Evolutionary conservation across 2,329 filamentous ascomycete species (phyloP), one percentile per base, ranked within the genome.

Genomic region (Aspergillus jensenii): DNA sequence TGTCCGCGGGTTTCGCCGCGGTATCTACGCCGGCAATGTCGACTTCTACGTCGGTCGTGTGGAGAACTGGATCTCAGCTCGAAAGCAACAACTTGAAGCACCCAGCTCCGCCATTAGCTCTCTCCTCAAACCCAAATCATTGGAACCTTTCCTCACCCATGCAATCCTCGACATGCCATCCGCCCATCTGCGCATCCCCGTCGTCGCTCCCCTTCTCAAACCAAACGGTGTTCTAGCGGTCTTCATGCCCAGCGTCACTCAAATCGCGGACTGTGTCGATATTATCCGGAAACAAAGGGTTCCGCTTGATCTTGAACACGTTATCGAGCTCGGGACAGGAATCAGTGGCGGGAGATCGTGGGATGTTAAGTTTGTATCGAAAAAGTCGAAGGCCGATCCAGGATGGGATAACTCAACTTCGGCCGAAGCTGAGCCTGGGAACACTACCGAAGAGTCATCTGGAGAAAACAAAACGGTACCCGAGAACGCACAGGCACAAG

Each of bases 181-280:
- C 31, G 82, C 87, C 2, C 79, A 90, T 52, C 63, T 71, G 11
- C 80, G 76, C 45, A 78, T 81, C 40, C 68, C 76, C 2, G 74
- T 79, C 61, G 75, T 80, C 19, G 71, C 75, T 0, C 73, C 73
- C 1, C 84, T 86, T 14, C 74, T 95, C 53, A 83, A 83, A 40
- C 79, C 83, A 2, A 84, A 89, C 66, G 90, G 87, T 0, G 77
- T 84, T 8, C 76, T 93, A 33, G 79, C 89, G 14, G 80, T 91
- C 1, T 95, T 92, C 75, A 87, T 86, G 62, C 90, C 90, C 0
- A 90, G 86, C 65, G 86, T 95, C 58, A 92, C 90, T 9, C 90
- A 93, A 71, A 88, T 93, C 55, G 85, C 82, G 41, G 82, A 86
- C 5, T 89, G 87, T 58, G 77, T 87, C 27, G 75, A 82, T 46